Conservation (phyloP, 805 yeast genomes). For the Metschnikowia amazonensis region DNA sequence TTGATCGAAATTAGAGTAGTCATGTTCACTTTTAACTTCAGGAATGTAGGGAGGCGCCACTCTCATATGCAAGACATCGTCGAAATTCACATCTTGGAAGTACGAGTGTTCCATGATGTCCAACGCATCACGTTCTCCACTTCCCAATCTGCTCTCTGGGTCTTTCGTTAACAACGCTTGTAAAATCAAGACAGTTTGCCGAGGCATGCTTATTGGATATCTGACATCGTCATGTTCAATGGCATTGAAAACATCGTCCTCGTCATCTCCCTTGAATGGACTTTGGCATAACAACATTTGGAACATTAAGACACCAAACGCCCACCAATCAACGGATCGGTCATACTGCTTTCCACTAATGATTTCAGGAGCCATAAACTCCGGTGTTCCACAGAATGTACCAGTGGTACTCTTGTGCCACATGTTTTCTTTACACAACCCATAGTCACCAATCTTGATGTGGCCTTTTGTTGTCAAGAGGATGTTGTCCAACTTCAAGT, state of each 20-base stretch:
- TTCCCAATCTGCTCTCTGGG: conserved; percentile 78
- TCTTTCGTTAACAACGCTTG: conserved; percentile 90
- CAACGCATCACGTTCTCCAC: conserved; percentile 81
- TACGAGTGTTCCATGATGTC: conserved; percentile 96
- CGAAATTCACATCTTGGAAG: conserved; percentile 85
- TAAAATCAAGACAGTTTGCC: conserved; percentile 90
- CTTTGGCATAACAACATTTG: conserved; percentile 96
- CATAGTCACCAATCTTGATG: conserved; percentile 95
- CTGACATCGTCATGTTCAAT: conserved; percentile 94
- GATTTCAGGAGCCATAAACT: conserved; percentile 98
- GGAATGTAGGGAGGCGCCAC: conserved; percentile 91
- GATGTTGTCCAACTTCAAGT: conserved; percentile 91
- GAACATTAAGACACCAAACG: conserved; percentile 92
- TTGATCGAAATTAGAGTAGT: conserved; percentile 87
- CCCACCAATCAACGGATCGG: conserved; percentile 99
- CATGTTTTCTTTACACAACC: conserved; percentile 93
- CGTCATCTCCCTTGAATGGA: conserved; percentile 96
- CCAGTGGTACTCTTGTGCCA: conserved; percentile 80
- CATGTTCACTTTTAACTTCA: conserved; percentile 80
- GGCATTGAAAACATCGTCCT: conserved; percentile 95
- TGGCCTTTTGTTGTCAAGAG: conserved; percentile 87
- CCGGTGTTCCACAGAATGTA: conserved; percentile 99
- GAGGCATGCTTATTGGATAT: conserved; percentile 96
- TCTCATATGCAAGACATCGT: conserved; percentile 67
- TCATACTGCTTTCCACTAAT: conserved; percentile 89